These are phyloP conservation scores for Myxozyma vanderwaltii DNA, from an alignment of 805 yeast species.

Conservation along the genomic window DNA sequence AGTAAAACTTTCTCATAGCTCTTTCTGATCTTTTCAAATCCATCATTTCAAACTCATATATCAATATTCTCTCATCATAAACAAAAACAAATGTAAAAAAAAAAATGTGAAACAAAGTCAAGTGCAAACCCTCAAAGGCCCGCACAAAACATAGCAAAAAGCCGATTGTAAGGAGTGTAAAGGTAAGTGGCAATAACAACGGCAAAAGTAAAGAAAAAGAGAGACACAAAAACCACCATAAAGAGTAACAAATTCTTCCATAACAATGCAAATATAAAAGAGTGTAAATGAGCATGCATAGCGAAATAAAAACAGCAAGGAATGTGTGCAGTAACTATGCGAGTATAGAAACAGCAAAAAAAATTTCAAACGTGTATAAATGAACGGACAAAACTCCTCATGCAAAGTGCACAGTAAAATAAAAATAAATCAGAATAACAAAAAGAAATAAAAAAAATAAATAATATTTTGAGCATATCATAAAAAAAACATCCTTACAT, in stretches of 20 bases:
- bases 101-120: neutral
- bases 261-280: neutral
- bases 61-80: neutral
- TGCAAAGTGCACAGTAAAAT: neutral
- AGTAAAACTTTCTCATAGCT: too few relatives aligned
- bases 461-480: neutral
- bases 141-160: too few relatives aligned
- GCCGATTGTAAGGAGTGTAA: too few relatives aligned
- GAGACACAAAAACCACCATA: too few relatives aligned
- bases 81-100: neutral
- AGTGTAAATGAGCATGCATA: neutral
- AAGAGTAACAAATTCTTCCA: neutral
- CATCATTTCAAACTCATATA: neutral
- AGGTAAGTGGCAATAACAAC: too few relatives aligned
- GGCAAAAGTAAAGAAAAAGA: neutral
- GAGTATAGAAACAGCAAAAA: neutral
- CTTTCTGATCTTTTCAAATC: neutral
- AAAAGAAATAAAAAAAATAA: constrained; percentile 2
- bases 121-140: neutral
- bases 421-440: neutral
- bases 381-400: neutral
- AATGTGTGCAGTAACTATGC: too few relatives aligned
- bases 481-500: neutral
- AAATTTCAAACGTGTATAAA: neutral
- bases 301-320: neutral